These are phyloP conservation scores for Cenchrus americanus DNA, from an alignment of 176 grass and related monocot species.

Conservation along the genomic window DNA sequence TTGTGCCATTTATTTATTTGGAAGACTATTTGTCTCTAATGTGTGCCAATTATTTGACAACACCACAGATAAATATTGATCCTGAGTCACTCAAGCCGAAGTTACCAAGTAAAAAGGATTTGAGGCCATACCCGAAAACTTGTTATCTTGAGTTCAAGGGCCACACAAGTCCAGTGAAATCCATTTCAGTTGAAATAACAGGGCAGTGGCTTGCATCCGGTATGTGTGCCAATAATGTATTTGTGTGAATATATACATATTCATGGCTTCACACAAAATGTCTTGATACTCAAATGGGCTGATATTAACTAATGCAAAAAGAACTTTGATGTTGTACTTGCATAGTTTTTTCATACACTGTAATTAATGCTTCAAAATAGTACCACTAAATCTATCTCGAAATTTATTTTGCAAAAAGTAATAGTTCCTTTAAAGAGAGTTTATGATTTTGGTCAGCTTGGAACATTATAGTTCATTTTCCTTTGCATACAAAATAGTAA, in stretches of 20 bases:
- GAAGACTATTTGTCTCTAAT: constrained; percentile 7
- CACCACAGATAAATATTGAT: constrained; percentile 89
- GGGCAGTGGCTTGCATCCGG: constrained; percentile 96
- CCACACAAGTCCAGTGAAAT: constrained; percentile 75
- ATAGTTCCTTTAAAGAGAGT: neutral
- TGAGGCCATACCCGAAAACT: constrained; percentile 90
- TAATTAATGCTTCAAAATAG: neutral
- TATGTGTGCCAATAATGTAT: constrained; percentile 43
- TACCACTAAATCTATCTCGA: neutral
- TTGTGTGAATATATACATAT: neutral
- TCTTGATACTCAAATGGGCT: constrained; percentile 14
- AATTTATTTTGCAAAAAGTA: constrained; percentile 2
- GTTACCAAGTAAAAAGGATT: constrained; percentile 93
- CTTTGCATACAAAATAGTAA: neutral
- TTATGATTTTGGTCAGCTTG: neutral
- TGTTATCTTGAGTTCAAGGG: constrained; percentile 95
- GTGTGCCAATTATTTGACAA: constrained; percentile 32
- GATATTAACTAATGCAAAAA: neutral
- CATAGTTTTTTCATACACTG: neutral
- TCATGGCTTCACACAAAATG: neutral
- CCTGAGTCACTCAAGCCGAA: constrained; percentile 93
- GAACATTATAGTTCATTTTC: neutral
- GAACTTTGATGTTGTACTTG: neutral
- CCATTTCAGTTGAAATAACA: constrained; percentile 79
- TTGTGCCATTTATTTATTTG: neutral